Percentiles rank a stretch among this genome's conserved stretches.
Evolutionary conservation across 352 stramenopile genomes (phyloP).

Genomic region (Phytophthora kernoviae): DNA sequence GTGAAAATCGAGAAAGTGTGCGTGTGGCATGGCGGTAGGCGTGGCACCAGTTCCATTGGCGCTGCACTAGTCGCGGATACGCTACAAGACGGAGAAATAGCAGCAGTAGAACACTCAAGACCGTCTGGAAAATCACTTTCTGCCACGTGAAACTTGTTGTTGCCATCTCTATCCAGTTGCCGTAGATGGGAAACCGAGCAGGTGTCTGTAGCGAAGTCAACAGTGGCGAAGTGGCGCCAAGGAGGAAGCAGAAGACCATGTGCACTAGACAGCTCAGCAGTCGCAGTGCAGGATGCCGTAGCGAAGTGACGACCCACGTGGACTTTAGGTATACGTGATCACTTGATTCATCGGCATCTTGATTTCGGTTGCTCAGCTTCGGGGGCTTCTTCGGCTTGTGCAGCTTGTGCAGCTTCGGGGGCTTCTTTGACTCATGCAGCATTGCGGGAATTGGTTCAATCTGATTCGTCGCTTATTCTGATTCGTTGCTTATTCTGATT

Average conservation of each 20-base stretch:
- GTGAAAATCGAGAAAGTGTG: slow-evolving; percentile 35
- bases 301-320: slow-evolving; percentile 42
- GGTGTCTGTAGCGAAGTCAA: slow-evolving; percentile 33
- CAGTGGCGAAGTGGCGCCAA: slow-evolving; percentile 49
- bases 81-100: slow-evolving; percentile 45
- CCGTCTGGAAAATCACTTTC: slow-evolving; percentile 43
- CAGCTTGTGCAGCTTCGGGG: no score
- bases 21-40: slow-evolving; percentile 35
- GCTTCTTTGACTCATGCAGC: no score
- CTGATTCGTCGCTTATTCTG: no score
- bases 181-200: slow-evolving; percentile 46
- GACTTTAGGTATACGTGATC: slow-evolving; percentile 39
- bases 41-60: slow-evolving; percentile 52
- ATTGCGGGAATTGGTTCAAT: no score
- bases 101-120: slow-evolving; percentile 20
- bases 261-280: slow-evolving; percentile 42
- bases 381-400: no score
- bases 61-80: slow-evolving; percentile 43
- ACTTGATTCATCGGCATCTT: slow-evolving; percentile 3
- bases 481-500: no score
- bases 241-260: slow-evolving; percentile 39
- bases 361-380: slow-evolving; percentile 14
- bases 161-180: slow-evolving; percentile 26
- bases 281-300: slow-evolving; percentile 46
- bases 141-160: slow-evolving; percentile 24